Percentiles rank a stretch among this genome's conserved stretches.
Conservation (phyloP, 257 asterid genomes). For the Oldenlandia corymbosa region DNA sequence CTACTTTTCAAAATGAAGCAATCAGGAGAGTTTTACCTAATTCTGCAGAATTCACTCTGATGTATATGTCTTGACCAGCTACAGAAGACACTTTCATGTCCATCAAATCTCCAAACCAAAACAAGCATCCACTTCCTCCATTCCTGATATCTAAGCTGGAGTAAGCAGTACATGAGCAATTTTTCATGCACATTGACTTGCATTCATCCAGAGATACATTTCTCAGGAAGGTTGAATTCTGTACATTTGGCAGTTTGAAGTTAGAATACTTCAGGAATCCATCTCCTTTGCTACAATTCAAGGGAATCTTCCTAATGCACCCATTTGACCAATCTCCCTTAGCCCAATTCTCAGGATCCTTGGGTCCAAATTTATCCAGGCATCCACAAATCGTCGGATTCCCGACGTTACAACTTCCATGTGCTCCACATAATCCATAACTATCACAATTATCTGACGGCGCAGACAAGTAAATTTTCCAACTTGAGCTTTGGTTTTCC, state of each 20-base stretch:
- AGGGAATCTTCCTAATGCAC: conserved; percentile 16
- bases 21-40: conserved; percentile 10
- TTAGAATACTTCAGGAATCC: conserved; percentile 16
- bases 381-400: conserved; percentile 31
- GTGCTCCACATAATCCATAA: conserved; percentile 37
- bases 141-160: conserved; percentile 19
- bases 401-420: conserved; percentile 27
- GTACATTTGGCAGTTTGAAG: conserved; percentile 23
- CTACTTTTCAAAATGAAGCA: no score
- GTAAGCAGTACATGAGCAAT: conserved; percentile 30
- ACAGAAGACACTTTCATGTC: conserved; percentile 14
- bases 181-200: conserved; percentile 7
- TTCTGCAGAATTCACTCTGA: conserved; percentile 26
- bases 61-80: conserved; percentile 20
- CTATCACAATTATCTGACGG: conserved; percentile 34
- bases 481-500: conserved; percentile 16
- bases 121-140: conserved; percentile 31
- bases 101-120: conserved; percentile 27
- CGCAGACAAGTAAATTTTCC: conserved; percentile 19
- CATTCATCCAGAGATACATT: conserved; percentile 17
- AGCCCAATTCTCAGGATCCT: conserved; percentile 17
- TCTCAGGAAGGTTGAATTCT: not conserved
- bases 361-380: conserved; percentile 29
- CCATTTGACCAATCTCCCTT: conserved; percentile 23
- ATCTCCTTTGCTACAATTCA: conserved; percentile 15